Base-by-base conservation (phyloP, 805 yeast genomes). In the Nakazawaea molendinolei region DNA sequence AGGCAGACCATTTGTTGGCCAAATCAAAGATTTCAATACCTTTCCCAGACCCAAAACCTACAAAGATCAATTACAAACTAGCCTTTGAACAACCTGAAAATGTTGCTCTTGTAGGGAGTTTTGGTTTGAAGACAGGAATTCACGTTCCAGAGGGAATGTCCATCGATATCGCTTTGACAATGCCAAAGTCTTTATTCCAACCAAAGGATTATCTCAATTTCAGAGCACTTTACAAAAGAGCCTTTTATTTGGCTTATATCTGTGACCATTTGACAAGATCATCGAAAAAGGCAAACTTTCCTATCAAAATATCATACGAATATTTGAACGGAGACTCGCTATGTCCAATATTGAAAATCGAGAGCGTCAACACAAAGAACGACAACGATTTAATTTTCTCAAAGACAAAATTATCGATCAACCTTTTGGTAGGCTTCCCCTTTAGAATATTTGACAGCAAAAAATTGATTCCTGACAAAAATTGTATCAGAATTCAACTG, bases 171-270 rank as follows among this genome's bases (percentile, higher is more conserved):
- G 69, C 83, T 22, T 65, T 90, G 27, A 78, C 85, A 4, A 90
- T 92, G 89, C 95, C 97, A 5, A 59, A 63, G 34, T 59, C 62
- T 19, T 54, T 83, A 32, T 82, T 92, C 52, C 87, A 82, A 50
- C 78, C 80, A 34, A 92, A 92, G 60, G 98, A 92, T 56, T 86
- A 79, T 51, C 65, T 90, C 49, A 92, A 92, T 60, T 86, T 84
- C 61, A 70, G 97, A 53, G 90, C 92, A 26, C 63, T 86, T 39
- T 87, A 90, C 61, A 92, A 92, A 58, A 72, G 95, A 46, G 77
- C 96, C 7, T 90, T 85, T 47, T 92, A 87, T 51, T 48, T 87
- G 38, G 90, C 95, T 1, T 81, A 76, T 51, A 51, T 92, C 40
- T 81, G 94, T 1, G 78, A 79, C 32, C 67, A 76, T 37, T 61